phyloP scores from a whole-genome alignment of 176 grass and related monocot genomes.

The Zea mays region Zm-B73-REFERENCE-NAM-5.0 NC_050100.1:33306001-33306500 shows the following conservation, averaged over 20 bases:
- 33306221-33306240: slow-evolving; percentile 16
- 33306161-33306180: slow-evolving; percentile 14
- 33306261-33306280: slow-evolving; percentile 41
- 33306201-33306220: neutral
- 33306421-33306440: too few relatives aligned
- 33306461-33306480: too few relatives aligned
- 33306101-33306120: slow-evolving; percentile 69
- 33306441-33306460: too few relatives aligned
- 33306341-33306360: too few relatives aligned
- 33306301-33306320: too few relatives aligned
- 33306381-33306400: too few relatives aligned
- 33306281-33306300: too few relatives aligned
- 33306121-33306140: slow-evolving; percentile 26
- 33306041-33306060: slow-evolving; percentile 51
- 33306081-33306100: slow-evolving; percentile 88
- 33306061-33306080: slow-evolving; percentile 74
- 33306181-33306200: slow-evolving; percentile 15
- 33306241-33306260: slow-evolving; percentile 16
- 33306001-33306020: slow-evolving; percentile 68
- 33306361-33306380: too few relatives aligned
- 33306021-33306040: slow-evolving; percentile 55
- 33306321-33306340: too few relatives aligned
- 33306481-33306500: too few relatives aligned
- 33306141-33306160: slow-evolving; percentile 43
- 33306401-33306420: too few relatives aligned